Base-by-base conservation (phyloP, 148 eudicot species). In the Nepenthes gracilis region DNA sequence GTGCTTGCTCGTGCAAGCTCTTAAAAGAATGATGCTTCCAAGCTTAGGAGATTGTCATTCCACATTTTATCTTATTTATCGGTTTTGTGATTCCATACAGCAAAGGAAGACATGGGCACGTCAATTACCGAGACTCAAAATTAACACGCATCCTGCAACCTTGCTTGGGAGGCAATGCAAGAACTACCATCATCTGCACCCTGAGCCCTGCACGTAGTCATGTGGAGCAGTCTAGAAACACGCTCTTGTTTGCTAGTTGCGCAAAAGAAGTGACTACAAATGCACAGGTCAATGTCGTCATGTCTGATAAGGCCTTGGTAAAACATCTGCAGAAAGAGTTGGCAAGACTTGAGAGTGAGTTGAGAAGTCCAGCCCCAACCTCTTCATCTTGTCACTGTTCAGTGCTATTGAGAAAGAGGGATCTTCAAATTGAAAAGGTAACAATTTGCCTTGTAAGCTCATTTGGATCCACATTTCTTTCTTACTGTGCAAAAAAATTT, bases 241-340 rank as follows among this genome's bases (percentile, higher is more conserved):
- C 97, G 12, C 86, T 91, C 61, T 69, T 87, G 71, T 91, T 91
- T 80, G 97, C 97, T 50, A 79, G 84, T 58, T 91, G 97, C 70
- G 97, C 97, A 49, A 91, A 91, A 68, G 89, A 91, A 83, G 97
- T 91, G 61, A 75, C 77, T 5, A 91, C 97, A 58, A 91, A 91
- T 78, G 97, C 97, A 32, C 83, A 87, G 72, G 97, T 91, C 75
- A 91, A 91, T 67, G 97, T 91, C 9, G 95, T 91, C 64, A 85
- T 91, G 97, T 91, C 97, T 53, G 97, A 91, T 56, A 91, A 91
- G 78, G 97, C 97, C 64, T 77, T 91, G 82, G 97, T 91, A 59
- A 91, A 91, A 60, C 97, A 91, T 70, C 77, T 91, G 77, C 97
- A 87, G 60, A 85, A 80, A 65, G 97, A 91, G 75, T 68, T 91